Evolutionary conservation across 192 early-diverging fungal species (phyloP), one percentile per base, ranked within the genome.

Genomic region (Entophlyctis helioformis): DNA sequence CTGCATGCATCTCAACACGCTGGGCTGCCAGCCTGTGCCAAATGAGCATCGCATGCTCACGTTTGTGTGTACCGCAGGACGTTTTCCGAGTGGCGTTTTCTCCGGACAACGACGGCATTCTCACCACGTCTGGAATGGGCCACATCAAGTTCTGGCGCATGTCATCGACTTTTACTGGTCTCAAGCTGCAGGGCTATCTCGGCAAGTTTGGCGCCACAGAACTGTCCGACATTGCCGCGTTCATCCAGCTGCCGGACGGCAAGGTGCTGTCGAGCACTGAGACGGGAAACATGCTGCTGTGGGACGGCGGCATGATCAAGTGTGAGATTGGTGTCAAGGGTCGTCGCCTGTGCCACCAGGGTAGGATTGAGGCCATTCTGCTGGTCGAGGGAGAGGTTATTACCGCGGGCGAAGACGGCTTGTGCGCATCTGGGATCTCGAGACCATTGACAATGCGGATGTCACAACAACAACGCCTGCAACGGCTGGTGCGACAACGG

Each of bases 71-170:
- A 1, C 24, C 40, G 3, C 27, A 77, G 67, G 76, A 80, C 57
- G 70, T 80, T 16, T 71, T 55, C 44, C 38, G 51, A 36, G 69
- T 76, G 13, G 51, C 65, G 0, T 80, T 80, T 48, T 65, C 68
- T 2, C 67, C 62, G 12, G 71, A 71, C 31, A 71, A 54, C 29
- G 70, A 73, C 47, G 71, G 66, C 10, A 60, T 56, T 15, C 51
- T 80, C 24, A 72, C 69, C 16, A 78, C 76, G 2, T 66, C 76
- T 9, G 76, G 76, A 28, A 78, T 78, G 73, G 76, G 76, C 7
- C 76, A 80, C 51, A 80, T 80, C 35, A 80, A 78, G 51, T 80
- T 80, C 50, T 80, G 76, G 76, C 48, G 54, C 38, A 78, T 80
- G 63, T 41, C 72, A 0, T 60, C 57, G 4, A 80, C 76, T 0